These are phyloP conservation scores for Cystofilobasidium capitatum DNA, from an alignment of 768 basidiomycete genomes.

Conservation along the genomic window DNA sequence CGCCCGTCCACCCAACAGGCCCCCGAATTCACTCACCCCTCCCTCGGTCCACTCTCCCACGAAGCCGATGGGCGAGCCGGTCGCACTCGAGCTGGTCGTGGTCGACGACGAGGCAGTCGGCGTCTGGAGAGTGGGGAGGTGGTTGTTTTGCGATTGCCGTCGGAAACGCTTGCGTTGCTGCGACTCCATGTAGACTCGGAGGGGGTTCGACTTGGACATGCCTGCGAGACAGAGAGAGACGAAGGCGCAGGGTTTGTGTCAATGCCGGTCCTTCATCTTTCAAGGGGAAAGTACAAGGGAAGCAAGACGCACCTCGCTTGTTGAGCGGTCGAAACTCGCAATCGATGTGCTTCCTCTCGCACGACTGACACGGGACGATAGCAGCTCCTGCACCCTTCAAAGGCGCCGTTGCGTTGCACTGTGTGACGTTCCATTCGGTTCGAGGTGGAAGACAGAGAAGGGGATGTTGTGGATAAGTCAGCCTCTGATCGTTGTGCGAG, in stretches of 20 bases:
- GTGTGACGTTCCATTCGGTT: background rate
- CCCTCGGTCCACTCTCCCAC: no score
- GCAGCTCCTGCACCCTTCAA: background rate
- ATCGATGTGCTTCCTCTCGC: background rate
- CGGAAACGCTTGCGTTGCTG: background rate
- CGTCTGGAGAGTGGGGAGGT: no score
- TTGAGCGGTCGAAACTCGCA: background rate
- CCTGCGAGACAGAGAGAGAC: background rate
- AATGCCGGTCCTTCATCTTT: background rate
- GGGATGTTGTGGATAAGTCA: no score
- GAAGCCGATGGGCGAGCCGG: no score
- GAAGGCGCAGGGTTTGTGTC: background rate
- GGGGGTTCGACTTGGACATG: background rate
- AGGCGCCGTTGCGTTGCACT: background rate
- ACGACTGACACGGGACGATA: background rate
- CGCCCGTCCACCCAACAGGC: no score
- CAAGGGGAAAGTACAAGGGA: no score
- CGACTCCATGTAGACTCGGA: background rate
- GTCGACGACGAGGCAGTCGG: no score
- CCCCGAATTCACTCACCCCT: no score
- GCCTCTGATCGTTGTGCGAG: no score
- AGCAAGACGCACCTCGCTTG: background rate
- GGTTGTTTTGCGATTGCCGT: no score
- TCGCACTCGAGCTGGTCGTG: no score
- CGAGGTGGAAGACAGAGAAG: no score